A percentile compares a stretch with the other conserved stretches of the same genome.
Evolutionary conservation across 345 rosid species (phyloP).

Genomic region (Carallia pectinifolia): DNA sequence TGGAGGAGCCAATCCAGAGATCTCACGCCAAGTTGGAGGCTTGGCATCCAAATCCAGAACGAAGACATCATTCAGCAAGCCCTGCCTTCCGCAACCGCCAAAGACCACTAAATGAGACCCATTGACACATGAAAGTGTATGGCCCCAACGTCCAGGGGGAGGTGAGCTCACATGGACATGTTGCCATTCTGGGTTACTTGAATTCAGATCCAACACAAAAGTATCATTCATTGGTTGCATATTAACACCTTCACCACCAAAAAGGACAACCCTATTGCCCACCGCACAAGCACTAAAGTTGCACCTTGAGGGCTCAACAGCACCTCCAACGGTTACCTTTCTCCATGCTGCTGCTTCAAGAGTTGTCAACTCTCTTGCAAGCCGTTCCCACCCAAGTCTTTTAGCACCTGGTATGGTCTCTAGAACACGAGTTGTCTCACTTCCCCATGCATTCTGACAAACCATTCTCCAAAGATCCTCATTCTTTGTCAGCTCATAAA

Average conservation of each 20-base stretch:
- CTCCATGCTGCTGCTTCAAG: slow-evolving; percentile 92
- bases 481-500: slow-evolving; percentile 67
- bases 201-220: slow-evolving; percentile 73
- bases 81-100: slow-evolving; percentile 92
- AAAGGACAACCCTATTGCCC: slow-evolving; percentile 79
- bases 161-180: slow-evolving; percentile 86
- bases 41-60: slow-evolving; percentile 79
- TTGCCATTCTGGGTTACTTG: slow-evolving; percentile 77
- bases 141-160: slow-evolving; percentile 93
- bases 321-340: slow-evolving; percentile 82
- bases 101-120: slow-evolving; percentile 81
- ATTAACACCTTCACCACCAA: slow-evolving; percentile 90
- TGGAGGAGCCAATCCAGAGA: slow-evolving; percentile 83
- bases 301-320: slow-evolving; percentile 86
- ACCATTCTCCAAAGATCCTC: slow-evolving; percentile 91
- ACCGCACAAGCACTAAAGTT: slow-evolving; percentile 93
- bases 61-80: slow-evolving; percentile 79
- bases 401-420: slow-evolving; percentile 83
- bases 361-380: slow-evolving; percentile 83
- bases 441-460: slow-evolving; percentile 91
- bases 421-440: slow-evolving; percentile 65
- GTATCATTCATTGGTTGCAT: slow-evolving; percentile 98
- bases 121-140: slow-evolving; percentile 75
- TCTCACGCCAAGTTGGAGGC: slow-evolving; percentile 87
- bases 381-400: slow-evolving; percentile 79